Percentiles rank a stretch among this genome's conserved stretches.
Conservation (phyloP, 192 early-diverging fungal species). For the Gigaspora rosea region DNA sequence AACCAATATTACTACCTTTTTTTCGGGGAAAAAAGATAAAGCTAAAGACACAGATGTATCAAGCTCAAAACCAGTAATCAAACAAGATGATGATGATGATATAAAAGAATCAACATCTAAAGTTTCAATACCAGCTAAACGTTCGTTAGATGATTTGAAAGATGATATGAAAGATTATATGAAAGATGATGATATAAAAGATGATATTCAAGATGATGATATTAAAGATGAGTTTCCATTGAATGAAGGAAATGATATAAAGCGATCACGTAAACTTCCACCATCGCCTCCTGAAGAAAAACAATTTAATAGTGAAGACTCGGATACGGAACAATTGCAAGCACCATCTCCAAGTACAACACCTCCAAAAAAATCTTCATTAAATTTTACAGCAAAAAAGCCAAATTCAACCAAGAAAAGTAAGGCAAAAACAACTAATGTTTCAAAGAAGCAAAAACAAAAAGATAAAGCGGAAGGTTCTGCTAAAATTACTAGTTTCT, state of each 20-base stretch:
- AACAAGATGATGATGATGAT: too few species aligned
- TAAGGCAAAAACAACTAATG: not conserved
- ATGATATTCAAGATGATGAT: not conserved
- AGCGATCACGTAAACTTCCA: not conserved
- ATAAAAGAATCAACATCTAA: too few species aligned
- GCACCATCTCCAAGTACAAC: too few species aligned
- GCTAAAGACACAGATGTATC: not conserved
- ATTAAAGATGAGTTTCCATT: not conserved
- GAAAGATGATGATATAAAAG: too few species aligned
- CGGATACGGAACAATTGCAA: too few species aligned
- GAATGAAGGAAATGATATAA: not conserved
- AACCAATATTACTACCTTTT: not conserved
- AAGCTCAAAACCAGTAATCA: not conserved
- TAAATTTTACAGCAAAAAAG: not conserved
- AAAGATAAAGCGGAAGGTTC: not conserved
- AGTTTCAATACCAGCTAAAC: too few species aligned
- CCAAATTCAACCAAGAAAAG: not conserved
- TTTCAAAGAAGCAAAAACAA: too few species aligned
- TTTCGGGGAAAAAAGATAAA: not conserved
- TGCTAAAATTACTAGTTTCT: constrained; percentile 9
- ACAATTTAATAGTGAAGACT: too few species aligned
- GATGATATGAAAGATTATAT: too few species aligned
- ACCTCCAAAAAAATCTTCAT: not conserved
- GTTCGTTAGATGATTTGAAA: too few species aligned
- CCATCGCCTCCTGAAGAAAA: not conserved